Base-by-base conservation (phyloP, 306 rosid species). In the Pachyrhizus erosus region DNA sequence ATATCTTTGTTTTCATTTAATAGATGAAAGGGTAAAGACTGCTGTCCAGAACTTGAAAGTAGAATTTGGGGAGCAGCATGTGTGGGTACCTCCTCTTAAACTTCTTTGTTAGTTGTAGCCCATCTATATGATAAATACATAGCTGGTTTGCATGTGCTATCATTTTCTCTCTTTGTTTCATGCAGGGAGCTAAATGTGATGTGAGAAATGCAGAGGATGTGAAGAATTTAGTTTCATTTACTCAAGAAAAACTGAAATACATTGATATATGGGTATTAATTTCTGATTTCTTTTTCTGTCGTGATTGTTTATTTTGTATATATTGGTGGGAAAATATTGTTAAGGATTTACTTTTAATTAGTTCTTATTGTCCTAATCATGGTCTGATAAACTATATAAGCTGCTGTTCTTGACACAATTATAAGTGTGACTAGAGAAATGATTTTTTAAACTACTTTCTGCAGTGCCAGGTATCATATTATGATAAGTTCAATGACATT, bases 1-100 rank as follows among this genome's bases (percentile, higher is more conserved):
- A 10, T 48, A 69, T 84, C 49, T 70, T 71, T 76, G 57, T 76
- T 46, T 83, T 73, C 49, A 62, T 51, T 79, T 66, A 60, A 20
- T 85, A 95, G 98, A 71, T 74, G 92, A 93, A 76, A 86, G 92
- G 82, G 97, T 95, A 48, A 88, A 90, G 77, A 82, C 89, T 80
- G 84, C 91, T 81, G 91, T 93, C 31, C 89, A 81, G 83, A 77
- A 77, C 76, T 85, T 93, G 73, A 85, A 80, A 80, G 86, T 52
- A 81, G 98, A 95, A 80, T 93, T 85, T 76, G 94, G 96, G 85
- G 94, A 91, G 96, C 99, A 92, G 88, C 92, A 82, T 89, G 94
- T 92, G 92, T 96, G 99, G 99, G 98, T 96, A 92, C 89, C 96
- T 80, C 89, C 91, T 81, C 86, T 79, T 49, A 61, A 71, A 91